A percentile compares a stretch with the other conserved stretches of the same genome.
Conservation (phyloP, 768 basidiomycete species). For the Boletus reticuloceps region DNA sequence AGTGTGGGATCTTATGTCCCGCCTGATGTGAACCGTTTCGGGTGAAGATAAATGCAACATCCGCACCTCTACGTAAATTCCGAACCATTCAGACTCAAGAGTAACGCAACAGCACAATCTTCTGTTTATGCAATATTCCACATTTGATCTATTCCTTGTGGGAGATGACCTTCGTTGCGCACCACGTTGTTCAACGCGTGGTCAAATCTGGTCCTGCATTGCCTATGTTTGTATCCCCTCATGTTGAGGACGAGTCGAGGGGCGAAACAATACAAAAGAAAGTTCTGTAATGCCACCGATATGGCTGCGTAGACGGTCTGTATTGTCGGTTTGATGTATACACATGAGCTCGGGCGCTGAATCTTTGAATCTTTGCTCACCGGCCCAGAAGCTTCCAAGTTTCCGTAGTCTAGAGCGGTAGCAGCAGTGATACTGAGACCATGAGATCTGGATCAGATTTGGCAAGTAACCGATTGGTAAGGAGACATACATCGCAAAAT, state of each 20-base stretch:
- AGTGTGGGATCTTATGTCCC: too few species aligned
- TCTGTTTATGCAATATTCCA: not conserved
- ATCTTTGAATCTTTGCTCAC: constrained; percentile 1
- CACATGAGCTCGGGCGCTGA: not conserved
- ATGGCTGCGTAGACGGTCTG: constrained; percentile 9
- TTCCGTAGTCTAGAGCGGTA: constrained; percentile 2
- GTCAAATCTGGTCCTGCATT: constrained; percentile 2
- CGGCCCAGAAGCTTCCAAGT: not conserved
- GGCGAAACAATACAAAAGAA: constrained; percentile 16
- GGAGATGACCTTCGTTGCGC: not conserved
- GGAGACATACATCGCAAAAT: constrained; percentile 17
- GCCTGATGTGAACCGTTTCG: too few species aligned
- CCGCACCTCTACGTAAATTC: too few species aligned
- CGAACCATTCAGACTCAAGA: too few species aligned
- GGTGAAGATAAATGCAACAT: too few species aligned
- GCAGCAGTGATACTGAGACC: constrained; percentile 7
- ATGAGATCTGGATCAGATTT: not conserved
- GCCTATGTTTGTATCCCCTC: constrained; percentile 6
- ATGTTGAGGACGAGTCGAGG: constrained; percentile 20
- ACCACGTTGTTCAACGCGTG: not conserved
- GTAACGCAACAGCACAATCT: not conserved
- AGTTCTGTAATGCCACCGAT: constrained; percentile 14
- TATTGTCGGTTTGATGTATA: not conserved
- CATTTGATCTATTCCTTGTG: not conserved
- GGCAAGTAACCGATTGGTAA: not conserved